Percentiles rank a stretch among this genome's conserved stretches.
Evolutionary conservation across 345 rosid genomes (phyloP).

Genomic region (Erodium maritimum): DNA sequence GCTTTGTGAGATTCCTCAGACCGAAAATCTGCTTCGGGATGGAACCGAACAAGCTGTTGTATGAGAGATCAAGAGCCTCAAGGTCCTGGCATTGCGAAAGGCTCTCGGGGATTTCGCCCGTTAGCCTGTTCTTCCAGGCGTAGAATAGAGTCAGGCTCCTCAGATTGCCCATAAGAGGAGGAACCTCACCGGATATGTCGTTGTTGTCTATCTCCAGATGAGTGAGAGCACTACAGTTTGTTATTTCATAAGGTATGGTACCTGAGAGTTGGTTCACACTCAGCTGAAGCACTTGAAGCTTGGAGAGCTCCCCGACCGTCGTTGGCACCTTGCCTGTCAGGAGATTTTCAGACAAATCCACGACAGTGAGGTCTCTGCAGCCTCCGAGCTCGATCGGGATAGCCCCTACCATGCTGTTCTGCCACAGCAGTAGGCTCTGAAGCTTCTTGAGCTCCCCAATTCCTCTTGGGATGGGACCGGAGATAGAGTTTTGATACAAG

Average conservation of each 20-base stretch:
- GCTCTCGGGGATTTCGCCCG: slow-evolving; percentile 65
- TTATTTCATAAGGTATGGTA: slow-evolving; percentile 25
- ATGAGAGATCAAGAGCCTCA: slow-evolving; percentile 85
- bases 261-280: slow-evolving; percentile 34
- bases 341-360: slow-evolving; percentile 36
- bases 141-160: slow-evolving; percentile 66
- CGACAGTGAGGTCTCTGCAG: slow-evolving; percentile 27
- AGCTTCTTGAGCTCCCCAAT: slow-evolving; percentile 31
- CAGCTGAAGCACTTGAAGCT: slow-evolving; percentile 33
- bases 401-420: slow-evolving; percentile 31
- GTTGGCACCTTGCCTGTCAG: slow-evolving; percentile 26
- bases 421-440: slow-evolving; percentile 25
- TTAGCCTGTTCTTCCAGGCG: slow-evolving; percentile 81
- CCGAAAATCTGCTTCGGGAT: slow-evolving; percentile 53
- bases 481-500: slow-evolving; percentile 31
- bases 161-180: slow-evolving; percentile 45
- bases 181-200: slow-evolving; percentile 63
- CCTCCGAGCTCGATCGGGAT: slow-evolving; percentile 35
- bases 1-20: slow-evolving; percentile 63
- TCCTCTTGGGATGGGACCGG: slow-evolving; percentile 28
- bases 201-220: slow-evolving; percentile 74
- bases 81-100: slow-evolving; percentile 60
- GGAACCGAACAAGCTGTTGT: slow-evolving; percentile 67
- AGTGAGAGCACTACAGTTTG: slow-evolving; percentile 24
- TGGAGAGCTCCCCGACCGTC: slow-evolving; percentile 27